Evolutionary conservation across 176 grass and related monocot genomes (phyloP), one percentile per base, ranked within the genome.

Genomic region (Musa schizocarpa): DNA sequence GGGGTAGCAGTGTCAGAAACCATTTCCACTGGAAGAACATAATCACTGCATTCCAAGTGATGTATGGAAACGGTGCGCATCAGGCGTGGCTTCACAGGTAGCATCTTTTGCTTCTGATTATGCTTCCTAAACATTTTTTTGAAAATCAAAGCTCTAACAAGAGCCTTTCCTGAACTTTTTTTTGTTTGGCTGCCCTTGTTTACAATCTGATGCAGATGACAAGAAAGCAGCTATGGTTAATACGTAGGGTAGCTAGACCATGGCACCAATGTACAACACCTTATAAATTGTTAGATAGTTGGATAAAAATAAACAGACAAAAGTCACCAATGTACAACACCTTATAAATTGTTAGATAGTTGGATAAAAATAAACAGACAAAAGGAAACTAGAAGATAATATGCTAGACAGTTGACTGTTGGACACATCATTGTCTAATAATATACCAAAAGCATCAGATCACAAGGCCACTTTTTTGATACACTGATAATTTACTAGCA

Each of bases 41-140:
- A 82, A 53, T 86, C 83, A 65, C 91, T 82, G 58, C 43, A 88
- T 75, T 98, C 82, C 73, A 85, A 76, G 79, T 89, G 92, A 82
- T 98, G 90, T 80, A 98, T 91, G 0, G 94, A 98, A 83, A 87
- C 74, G 12, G 90, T 98, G 11, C 90, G 90, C 22, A 88, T 52
- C 19, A 98, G 84, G 69, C 83, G 85, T 62, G 90, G 88, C 69
- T 82, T 83, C 62, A 87, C 72, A 82, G 94, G 85, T 63, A 92
- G 87, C 78, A 87, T 92, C 84, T 93, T 93, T 75, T 87, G 77
- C 75, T 89, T 86, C 24, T 90, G 90, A 27, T 79, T 85, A 77
- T 93, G 85, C 67, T 87, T 89, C 67, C 90, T 83, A 2, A 91
- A 80, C 17, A 93, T 74, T 78, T 93, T 91, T 49, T 83, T 93